These are phyloP conservation scores for Suillus spraguei DNA, from an alignment of 768 basidiomycete genomes.

Conservation along the genomic window DNA sequence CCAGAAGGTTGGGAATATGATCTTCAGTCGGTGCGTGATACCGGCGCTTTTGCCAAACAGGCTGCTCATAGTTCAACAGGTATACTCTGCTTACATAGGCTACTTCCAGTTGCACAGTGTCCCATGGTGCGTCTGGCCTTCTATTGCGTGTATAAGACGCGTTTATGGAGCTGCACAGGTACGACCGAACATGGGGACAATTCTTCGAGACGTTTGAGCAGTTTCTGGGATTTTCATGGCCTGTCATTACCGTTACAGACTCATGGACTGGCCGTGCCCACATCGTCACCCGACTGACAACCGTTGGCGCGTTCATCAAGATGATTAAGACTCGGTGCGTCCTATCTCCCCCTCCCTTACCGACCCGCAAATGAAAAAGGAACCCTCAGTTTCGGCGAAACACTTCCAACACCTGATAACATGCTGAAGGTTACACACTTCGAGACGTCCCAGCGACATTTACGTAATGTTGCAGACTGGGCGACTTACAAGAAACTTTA, in stretches of 20 bases:
- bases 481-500: conserved; percentile 69
- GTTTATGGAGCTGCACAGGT: conserved; percentile 44
- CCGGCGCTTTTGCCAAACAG: not conserved
- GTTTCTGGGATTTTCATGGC: conserved; percentile 84
- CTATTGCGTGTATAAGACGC: not conserved
- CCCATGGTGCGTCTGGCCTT: conserved; percentile 51
- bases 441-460: conserved; percentile 66
- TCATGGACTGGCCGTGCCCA: conserved; percentile 70
- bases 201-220: conserved; percentile 78
- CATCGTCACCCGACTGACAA: conserved; percentile 75
- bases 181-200: conserved; percentile 79
- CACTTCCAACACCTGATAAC: conserved; percentile 70
- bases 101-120: conserved; percentile 73
- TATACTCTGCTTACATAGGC: conserved; percentile 79
- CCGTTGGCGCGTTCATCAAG: conserved; percentile 74
- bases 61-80: conserved; percentile 29
- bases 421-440: conserved; percentile 70
- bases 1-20: conserved; percentile 82
- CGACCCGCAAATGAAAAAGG: not conserved
- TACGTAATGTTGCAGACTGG: conserved; percentile 72
- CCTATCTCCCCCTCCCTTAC: conserved; percentile 3
- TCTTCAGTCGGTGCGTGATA: conserved; percentile 66
- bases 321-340: conserved; percentile 81
- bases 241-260: conserved; percentile 77
- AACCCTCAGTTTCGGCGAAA: conserved; percentile 69